Percentiles rank a stretch among this genome's conserved stretches.
These are phyloP conservation scores for Dalbergia cochinchinensis DNA, from an alignment of 306 rosid genomes.

Conservation along the genomic window DNA sequence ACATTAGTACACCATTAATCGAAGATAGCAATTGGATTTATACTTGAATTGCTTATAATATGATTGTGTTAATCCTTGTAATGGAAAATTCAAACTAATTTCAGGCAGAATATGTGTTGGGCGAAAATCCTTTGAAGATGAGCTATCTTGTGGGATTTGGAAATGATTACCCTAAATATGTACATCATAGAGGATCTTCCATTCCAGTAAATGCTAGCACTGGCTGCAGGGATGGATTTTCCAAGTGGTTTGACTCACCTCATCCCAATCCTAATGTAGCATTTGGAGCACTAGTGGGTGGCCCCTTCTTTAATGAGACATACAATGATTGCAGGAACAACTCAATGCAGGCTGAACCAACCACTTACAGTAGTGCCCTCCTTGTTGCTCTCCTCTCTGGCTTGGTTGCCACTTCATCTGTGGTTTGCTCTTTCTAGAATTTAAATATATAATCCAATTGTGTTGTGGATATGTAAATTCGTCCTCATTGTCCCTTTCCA, in stretches of 20 bases:
- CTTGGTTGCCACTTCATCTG: slow-evolving; percentile 62
- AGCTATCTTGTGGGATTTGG: slow-evolving; percentile 77
- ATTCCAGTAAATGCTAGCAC: slow-evolving; percentile 66
- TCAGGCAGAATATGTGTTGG: slow-evolving; percentile 72
- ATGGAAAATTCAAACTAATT: slow-evolving; percentile 4
- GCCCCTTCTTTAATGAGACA: slow-evolving; percentile 71
- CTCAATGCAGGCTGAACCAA: slow-evolving; percentile 72
- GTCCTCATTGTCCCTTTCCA: not conserved
- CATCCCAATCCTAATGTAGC: slow-evolving; percentile 69
- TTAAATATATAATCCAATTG: not conserved
- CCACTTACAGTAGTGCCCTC: slow-evolving; percentile 67
- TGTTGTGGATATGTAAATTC: slow-evolving; percentile 42
- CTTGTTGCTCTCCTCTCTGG: slow-evolving; percentile 73
- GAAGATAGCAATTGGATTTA: slow-evolving; percentile 3
- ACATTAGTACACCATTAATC: not conserved
- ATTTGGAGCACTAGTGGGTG: slow-evolving; percentile 77
- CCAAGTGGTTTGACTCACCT: slow-evolving; percentile 56
- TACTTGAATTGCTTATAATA: slow-evolving; percentile 15
- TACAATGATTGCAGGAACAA: slow-evolving; percentile 65
- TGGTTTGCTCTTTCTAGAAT: slow-evolving; percentile 43
- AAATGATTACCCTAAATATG: slow-evolving; percentile 58
- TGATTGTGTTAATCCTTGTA: not conserved
- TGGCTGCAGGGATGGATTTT: slow-evolving; percentile 70
- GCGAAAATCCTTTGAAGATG: slow-evolving; percentile 65
- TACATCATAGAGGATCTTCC: slow-evolving; percentile 79